phyloP scores from a whole-genome alignment of 176 grass and related monocot species.

The Thalia dealbata region DNA sequence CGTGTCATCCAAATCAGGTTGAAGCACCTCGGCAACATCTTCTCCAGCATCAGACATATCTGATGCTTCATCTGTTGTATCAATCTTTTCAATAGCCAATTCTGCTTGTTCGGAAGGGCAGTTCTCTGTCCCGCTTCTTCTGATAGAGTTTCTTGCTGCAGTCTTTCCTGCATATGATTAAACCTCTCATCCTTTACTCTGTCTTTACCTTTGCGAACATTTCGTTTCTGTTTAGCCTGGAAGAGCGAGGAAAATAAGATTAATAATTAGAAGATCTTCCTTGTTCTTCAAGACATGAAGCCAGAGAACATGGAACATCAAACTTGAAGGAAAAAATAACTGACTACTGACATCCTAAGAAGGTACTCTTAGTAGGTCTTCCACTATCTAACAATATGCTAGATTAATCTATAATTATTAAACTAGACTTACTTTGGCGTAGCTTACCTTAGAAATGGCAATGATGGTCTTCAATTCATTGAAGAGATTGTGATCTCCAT shows the following conservation, averaged over 20 bases:
- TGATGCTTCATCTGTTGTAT: slow-evolving; percentile 57
- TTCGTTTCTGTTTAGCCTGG: slow-evolving; percentile 92
- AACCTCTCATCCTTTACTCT: slow-evolving; percentile 53
- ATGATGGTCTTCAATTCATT: slow-evolving; percentile 43
- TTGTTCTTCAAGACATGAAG: background rate
- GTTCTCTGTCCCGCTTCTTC: slow-evolving; percentile 44
- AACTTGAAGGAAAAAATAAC: no score
- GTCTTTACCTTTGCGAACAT: slow-evolving; percentile 53
- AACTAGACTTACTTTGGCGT: no score
- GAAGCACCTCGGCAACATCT: slow-evolving; percentile 49
- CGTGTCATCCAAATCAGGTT: slow-evolving; percentile 54
- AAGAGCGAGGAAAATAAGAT: slow-evolving; percentile 12
- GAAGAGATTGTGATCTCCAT: slow-evolving; percentile 35
- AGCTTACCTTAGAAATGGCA: slow-evolving; percentile 45
- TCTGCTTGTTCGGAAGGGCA: slow-evolving; percentile 5
- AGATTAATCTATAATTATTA: no score
- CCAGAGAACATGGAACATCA: background rate
- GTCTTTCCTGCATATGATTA: slow-evolving; percentile 31
- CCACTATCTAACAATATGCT: no score
- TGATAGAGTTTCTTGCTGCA: slow-evolving; percentile 26
- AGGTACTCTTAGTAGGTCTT: no score
- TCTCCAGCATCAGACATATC: slow-evolving; percentile 73
- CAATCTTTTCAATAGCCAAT: slow-evolving; percentile 29
- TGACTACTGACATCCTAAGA: no score
- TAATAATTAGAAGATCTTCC: background rate